A percentile compares a stretch with the other conserved stretches of the same genome.
phyloP scores from a whole-genome alignment of 1,284 basidiomycete genomes.

The Rhodofomes roseus region DNA sequence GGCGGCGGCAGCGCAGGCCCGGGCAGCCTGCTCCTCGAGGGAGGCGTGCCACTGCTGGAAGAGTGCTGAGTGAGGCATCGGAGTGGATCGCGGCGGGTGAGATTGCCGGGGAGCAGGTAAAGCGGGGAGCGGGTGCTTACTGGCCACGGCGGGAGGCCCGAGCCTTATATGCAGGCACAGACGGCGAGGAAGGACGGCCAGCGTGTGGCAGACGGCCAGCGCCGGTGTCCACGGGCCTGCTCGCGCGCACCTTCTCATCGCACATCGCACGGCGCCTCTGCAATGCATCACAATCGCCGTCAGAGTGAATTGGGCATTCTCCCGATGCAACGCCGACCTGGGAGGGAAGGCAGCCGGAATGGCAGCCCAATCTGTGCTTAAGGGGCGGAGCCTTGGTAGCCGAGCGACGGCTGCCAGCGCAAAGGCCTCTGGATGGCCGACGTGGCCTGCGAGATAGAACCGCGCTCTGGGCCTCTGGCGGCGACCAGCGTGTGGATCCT shows the following conservation, averaged over 20 bases:
- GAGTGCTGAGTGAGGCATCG: not conserved
- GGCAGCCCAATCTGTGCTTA: not conserved
- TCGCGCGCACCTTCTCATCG: not conserved
- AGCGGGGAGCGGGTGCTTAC: not conserved
- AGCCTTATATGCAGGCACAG: not conserved
- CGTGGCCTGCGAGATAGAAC: not conserved
- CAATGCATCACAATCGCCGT: not conserved
- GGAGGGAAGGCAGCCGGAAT: not conserved
- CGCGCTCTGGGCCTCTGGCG: too few species aligned
- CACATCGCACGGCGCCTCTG: not conserved
- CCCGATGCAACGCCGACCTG: not conserved
- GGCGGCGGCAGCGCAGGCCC: not conserved
- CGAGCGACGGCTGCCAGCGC: not conserved
- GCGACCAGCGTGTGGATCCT: not conserved
- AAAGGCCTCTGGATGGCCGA: not conserved
- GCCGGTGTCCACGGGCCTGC: not conserved
- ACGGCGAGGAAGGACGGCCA: not conserved
- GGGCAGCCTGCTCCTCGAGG: not conserved
- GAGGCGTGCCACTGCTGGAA: not conserved
- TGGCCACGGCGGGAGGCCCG: not conserved
- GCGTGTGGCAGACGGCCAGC: not conserved
- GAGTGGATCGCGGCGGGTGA: not conserved
- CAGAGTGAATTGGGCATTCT: not conserved
- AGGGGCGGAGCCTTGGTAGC: not conserved
- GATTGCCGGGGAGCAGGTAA: not conserved